Base-by-base conservation (phyloP, 495 filamentous ascomycete species). In the Filosporella fistucella region DNA sequence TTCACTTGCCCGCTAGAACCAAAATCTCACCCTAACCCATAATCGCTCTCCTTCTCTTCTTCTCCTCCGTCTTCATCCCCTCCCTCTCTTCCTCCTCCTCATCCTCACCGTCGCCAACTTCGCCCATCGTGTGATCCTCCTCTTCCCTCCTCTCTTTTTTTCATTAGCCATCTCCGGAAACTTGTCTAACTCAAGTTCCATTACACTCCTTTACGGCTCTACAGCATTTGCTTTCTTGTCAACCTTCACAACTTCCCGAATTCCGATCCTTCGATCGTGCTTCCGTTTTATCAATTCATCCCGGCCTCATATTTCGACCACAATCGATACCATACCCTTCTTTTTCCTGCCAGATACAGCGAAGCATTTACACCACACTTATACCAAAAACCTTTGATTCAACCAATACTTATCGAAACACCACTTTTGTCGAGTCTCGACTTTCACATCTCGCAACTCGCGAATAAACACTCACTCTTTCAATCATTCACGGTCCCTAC, bases 301-400 rank as follows among this genome's bases (percentile, higher is more conserved):
- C 25, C 10, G 24, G 21, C 12, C 14, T 42, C 47, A 20, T 38
- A 22, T 18, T 17, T 29, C 41, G 17, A 26, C 18, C 18, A 26
- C 14, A 8, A 32, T 43, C 38, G 40, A 14, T 17, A 26, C 23
- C 20, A 46, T 49, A 52, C 25, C 43, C 30, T 55, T 57, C 51
- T 45, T 45, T 41, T 57, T 60, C 54, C 57, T 57, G 57, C 57
- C 35, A 57, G 57, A 49, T 57, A 57, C 56, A 59, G 56, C 40
- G 52, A 59, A 54, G 35, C 52, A 49, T 47, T 60, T 56, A 42
- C 33, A 46, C 12, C 49, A 51, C 52, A 53, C 45, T 53, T 56
- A 40, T 26, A 41, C 17, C 33, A 29, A 44, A 24, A 42, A 10
- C 53, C 17, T 59, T 56, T 43, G 40, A 47, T 56, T 59, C 49